Evolutionary conservation across 73 alveolate species (phyloP).

Genomic region (Stentor coeruleus): DNA sequence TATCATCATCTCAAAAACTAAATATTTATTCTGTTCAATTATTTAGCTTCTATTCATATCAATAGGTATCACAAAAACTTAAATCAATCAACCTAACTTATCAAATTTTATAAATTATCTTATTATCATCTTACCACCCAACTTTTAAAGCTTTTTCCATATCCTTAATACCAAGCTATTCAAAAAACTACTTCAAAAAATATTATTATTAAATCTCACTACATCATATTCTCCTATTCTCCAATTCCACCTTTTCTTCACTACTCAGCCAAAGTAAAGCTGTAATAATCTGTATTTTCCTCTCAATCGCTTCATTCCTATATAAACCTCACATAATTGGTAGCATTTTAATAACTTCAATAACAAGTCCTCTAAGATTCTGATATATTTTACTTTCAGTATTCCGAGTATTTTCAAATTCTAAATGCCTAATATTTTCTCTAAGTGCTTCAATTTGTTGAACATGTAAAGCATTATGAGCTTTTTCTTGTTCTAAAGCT

Average conservation of each 20-base stretch:
- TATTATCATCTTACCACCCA: no score
- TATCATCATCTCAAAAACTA: no score
- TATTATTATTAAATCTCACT: no score
- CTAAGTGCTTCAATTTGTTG: background rate
- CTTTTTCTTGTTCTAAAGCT: background rate
- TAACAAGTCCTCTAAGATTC: background rate
- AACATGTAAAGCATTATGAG: background rate
- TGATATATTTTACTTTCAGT: background rate
- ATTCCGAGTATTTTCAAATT: background rate
- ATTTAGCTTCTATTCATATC: no score
- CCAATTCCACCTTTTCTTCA: background rate
- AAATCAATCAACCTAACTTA: no score
- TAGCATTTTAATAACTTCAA: background rate
- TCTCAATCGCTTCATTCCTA: background rate
- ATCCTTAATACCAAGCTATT: no score
- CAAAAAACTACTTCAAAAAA: no score
- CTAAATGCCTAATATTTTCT: background rate
- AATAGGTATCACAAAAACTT: no score
- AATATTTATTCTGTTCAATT: no score
- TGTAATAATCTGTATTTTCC: background rate
- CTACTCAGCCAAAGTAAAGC: slow-evolving; percentile 2
- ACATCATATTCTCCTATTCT: background rate
- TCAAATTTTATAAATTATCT: no score
- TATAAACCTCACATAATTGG: background rate
- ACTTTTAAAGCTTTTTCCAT: no score